Evolutionary conservation across 148 eudicot genomes (phyloP), one percentile per base, ranked within the genome.

Genomic region (Drosera capensis): DNA sequence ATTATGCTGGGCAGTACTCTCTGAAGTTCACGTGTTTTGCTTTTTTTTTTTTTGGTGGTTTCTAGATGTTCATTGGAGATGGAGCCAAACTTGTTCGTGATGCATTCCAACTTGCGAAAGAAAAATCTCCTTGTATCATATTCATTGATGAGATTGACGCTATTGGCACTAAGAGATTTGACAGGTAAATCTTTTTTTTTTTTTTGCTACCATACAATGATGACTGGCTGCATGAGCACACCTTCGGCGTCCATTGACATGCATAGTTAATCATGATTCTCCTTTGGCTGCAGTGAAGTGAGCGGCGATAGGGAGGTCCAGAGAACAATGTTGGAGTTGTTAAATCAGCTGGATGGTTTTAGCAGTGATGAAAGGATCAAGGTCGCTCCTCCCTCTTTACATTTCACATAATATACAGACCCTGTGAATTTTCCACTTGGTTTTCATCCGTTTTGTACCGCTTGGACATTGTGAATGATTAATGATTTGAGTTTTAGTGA

Each of bases 71-170:
- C 56, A 81, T 92, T 55, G 99, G 99, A 38, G 99, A 92, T 55
- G 99, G 97, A 38, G 94, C 97, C 25, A 88, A 83, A 64, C 86
- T 92, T 37, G 99, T 92, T 29, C 99, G 99, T 57, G 95, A 92
- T 68, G 99, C 95, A 47, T 85, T 92, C 62, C 88, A 76, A 54
- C 95, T 92, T 48, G 99, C 95, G 8, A 90, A 92, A 55, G 99
- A 92, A 59, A 92, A 85, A 54, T 68, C 94, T 45, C 99, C 99
- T 52, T 81, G 88, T 73, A 92, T 92, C 59, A 81, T 92, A 43
- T 92, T 92, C 36, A 81, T 92, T 50, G 95, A 92, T 66, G 99
- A 92, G 62, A 85, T 92, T 55, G 99, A 92, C 72, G 99, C 99
- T 58, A 92, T 92, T 46, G 99, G 95, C 36, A 92, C 99, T 43